These are phyloP conservation scores for Neonectria punicea DNA, from an alignment of 2,329 filamentous ascomycete species.

Conservation along the genomic window DNA sequence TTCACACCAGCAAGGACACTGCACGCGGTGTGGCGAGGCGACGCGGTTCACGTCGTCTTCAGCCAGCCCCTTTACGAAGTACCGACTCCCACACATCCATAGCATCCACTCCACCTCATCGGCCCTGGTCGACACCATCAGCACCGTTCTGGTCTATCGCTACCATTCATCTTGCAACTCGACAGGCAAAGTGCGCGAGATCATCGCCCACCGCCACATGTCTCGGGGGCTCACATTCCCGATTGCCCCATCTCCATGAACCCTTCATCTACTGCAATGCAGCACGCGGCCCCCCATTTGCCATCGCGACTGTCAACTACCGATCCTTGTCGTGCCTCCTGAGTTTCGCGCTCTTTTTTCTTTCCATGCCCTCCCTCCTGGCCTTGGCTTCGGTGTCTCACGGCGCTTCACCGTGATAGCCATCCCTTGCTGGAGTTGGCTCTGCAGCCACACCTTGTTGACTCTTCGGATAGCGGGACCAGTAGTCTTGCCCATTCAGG, in stretches of 20 bases:
- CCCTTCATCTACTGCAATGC: slow-evolving; percentile 29
- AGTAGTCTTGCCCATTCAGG: slow-evolving; percentile 26
- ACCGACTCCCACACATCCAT: slow-evolving; percentile 7
- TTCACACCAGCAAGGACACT: background rate
- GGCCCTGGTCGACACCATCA: slow-evolving; percentile 17
- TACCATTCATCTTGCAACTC: slow-evolving; percentile 6
- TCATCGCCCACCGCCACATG: slow-evolving; percentile 8
- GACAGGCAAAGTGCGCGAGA: slow-evolving; percentile 6
- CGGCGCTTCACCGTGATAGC: slow-evolving; percentile 14
- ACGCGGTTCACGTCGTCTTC: background rate
- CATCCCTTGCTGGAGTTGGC: slow-evolving; percentile 8
- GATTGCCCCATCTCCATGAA: slow-evolving; percentile 9
- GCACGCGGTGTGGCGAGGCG: background rate
- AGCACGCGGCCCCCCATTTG: slow-evolving; percentile 15
- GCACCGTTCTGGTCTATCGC: background rate
- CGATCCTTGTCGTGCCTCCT: slow-evolving; percentile 21
- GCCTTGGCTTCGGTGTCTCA: slow-evolving; percentile 29
- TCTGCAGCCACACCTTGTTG: slow-evolving; percentile 31
- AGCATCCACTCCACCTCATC: slow-evolving; percentile 1
- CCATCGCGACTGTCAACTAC: slow-evolving; percentile 21
- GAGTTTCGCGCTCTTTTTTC: slow-evolving; percentile 5
- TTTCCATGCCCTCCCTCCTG: slow-evolving; percentile 8
- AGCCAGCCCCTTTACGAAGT: slow-evolving; percentile 14
- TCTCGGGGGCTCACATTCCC: slow-evolving; percentile 24
- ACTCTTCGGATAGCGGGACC: slow-evolving; percentile 14